Base-by-base conservation (phyloP, 805 yeast genomes). In the Candida broadrunensis region DNA sequence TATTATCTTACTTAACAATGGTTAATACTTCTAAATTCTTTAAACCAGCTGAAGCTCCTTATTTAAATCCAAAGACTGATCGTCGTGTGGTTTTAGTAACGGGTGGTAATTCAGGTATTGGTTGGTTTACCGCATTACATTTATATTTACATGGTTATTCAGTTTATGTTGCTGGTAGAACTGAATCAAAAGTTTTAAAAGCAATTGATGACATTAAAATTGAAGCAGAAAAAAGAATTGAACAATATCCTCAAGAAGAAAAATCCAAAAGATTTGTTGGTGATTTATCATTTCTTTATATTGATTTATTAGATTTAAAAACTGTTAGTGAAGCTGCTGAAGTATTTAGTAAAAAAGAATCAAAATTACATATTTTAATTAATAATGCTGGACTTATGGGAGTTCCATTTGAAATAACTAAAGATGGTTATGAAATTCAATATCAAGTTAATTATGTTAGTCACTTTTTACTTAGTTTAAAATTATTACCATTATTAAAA, bases 261-360 rank as follows among this genome's bases (percentile, higher is more conserved):
- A 29, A 34, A 18, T 18, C 39, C 1, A 8, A 39, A 2, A 56
- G 71, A 27, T 54, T 43, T 33, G 47, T 76, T 17, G 89, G 90
- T 0, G 73, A 72, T 37, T 56, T 85, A 16, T 62, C 67, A 39
- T 75, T 65, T 44, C 46, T 84, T 11, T 75, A 79, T 38, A 51
- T 80, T 40, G 90, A 85, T 56, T 62, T 85, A 41, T 50, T 76
- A 19, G 76, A 54, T 44, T 47, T 64, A 14, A 38, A 42, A 6
- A 50, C 61, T 1, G 58, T 63, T n/a, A 55, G 42, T 9, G 40
- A 36, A 7, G 66, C 65, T 2, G 68, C 61, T 5, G 45, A 49
- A 2, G 49, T 43, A 7, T 61, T 67, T 35, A 24, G 34, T 11
- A 26, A 37, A 13, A 44, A 46, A 9, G 74, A 67, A 44, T 36